phyloP scores from a whole-genome alignment of 2,329 filamentous ascomycete genomes.

The Calycina herbarum region DNA sequence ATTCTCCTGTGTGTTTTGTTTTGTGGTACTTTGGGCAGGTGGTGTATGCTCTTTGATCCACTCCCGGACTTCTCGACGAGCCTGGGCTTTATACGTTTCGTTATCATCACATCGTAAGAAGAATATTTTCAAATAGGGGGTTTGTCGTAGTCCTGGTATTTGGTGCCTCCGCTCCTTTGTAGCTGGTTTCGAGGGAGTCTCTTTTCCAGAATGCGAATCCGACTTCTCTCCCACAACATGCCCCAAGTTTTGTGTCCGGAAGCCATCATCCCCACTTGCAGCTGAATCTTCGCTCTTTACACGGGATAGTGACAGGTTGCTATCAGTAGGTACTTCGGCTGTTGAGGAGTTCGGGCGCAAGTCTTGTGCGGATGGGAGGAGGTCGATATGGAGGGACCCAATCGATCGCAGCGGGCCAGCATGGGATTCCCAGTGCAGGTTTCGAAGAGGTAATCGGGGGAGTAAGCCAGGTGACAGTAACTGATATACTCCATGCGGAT shows the following conservation, averaged over 20 bases:
- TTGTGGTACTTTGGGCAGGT: conserved; percentile 52
- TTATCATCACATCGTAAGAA: conserved; percentile 93
- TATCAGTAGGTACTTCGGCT: conserved; percentile 37
- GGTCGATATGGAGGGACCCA: conserved; percentile 85
- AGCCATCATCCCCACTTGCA: conserved; percentile 54
- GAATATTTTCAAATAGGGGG: conserved; percentile 89
- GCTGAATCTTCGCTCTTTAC: conserved; percentile 41
- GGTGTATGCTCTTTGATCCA: conserved; percentile 83
- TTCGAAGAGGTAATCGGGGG: conserved; percentile 78
- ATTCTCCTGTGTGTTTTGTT: conserved; percentile 73
- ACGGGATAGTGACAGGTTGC: conserved; percentile 35
- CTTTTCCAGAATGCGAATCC: conserved; percentile 25
- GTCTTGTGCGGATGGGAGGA: conserved; percentile 61
- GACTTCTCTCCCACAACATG: conserved; percentile 36
- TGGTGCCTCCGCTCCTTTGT: conserved; percentile 76
- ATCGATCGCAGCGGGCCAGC: conserved; percentile 90
- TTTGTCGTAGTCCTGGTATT: conserved; percentile 88
- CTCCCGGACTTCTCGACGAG: conserved; percentile 77
- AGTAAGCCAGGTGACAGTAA: conserved; percentile 76
- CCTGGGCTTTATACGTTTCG: conserved; percentile 82
- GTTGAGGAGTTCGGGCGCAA: conserved; percentile 39
- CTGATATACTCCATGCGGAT: conserved; percentile 86
- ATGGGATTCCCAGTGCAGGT: conserved; percentile 96
- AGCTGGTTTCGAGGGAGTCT: conserved; percentile 25
- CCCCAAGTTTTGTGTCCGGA: conserved; percentile 56